Conservation (phyloP, 2,329 filamentous ascomycete genomes). For the Arthroderma sp. region DNA sequence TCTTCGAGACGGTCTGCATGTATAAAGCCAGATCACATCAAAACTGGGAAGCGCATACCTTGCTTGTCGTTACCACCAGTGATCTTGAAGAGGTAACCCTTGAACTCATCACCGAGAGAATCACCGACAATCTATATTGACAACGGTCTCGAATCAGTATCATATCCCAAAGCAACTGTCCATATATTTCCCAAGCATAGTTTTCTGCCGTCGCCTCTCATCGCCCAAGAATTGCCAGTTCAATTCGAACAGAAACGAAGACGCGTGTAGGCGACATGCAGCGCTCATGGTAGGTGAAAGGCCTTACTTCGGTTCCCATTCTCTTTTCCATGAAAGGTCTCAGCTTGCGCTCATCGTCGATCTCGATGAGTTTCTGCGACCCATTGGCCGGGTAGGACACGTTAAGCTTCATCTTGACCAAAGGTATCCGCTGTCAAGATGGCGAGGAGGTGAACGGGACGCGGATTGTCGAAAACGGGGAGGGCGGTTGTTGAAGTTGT, state of each 20-base stretch:
- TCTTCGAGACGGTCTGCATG: too few relatives aligned
- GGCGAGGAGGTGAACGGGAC: constrained; percentile 33
- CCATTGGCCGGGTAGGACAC: constrained; percentile 94
- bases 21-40: background rate
- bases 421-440: constrained; percentile 34
- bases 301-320: constrained; percentile 47
- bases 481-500: constrained; percentile 22
- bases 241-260: background rate
- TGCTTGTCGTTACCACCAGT: constrained; percentile 99
- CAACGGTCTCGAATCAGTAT: background rate
- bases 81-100: constrained; percentile 99
- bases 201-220: background rate
- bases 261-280: background rate
- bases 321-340: constrained; percentile 98
- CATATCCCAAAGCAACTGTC: constrained; percentile 1
- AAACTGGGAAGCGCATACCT: constrained; percentile 33
- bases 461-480: constrained; percentile 29
- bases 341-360: constrained; percentile 99
- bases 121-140: constrained; percentile 65
- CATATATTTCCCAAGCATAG: background rate
- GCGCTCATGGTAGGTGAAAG: too few relatives aligned
- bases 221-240: too few relatives aligned
- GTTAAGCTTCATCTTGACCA: constrained; percentile 62
- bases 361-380: constrained; percentile 97
- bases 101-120: constrained; percentile 96